These are phyloP conservation scores for Ophiostoma perfectum DNA, from an alignment of 2,329 filamentous ascomycete species.

Conservation along the genomic window DNA sequence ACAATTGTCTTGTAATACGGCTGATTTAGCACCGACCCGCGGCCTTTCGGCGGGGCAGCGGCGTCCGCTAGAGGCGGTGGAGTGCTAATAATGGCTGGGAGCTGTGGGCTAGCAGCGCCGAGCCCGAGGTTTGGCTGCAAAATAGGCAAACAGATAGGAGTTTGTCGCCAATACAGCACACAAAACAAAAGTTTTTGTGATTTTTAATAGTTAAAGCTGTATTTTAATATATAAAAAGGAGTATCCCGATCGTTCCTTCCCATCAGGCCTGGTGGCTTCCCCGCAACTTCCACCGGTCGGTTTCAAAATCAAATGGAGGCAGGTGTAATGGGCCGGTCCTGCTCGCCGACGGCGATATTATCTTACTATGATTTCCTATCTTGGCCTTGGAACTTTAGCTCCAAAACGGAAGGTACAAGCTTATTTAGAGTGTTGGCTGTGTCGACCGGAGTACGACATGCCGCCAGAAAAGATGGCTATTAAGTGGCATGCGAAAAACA, in stretches of 20 bases:
- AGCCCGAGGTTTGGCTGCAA: neutral
- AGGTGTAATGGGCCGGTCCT: neutral
- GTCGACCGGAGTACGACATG: neutral
- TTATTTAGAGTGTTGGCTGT: neutral
- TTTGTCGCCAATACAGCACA: neutral
- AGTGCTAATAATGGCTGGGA: conserved; percentile 11
- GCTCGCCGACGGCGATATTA: conserved; percentile 3
- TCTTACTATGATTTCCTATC: conserved; percentile 1
- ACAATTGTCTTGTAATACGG: neutral
- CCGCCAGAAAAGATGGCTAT: too few species aligned
- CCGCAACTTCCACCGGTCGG: neutral
- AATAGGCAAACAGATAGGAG: conserved; percentile 1
- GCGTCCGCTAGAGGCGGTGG: conserved; percentile 9
- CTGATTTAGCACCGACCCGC: neutral
- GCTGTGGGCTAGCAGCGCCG: conserved; percentile 6
- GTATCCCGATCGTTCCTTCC: neutral
- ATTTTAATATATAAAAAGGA: neutral
- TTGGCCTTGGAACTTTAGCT: neutral
- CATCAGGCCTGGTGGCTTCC: neutral
- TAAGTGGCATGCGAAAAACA: too few species aligned
- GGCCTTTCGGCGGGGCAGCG: conserved; percentile 4
- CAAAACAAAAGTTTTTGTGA: too few species aligned
- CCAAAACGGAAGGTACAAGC: neutral
- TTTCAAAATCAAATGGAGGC: neutral
- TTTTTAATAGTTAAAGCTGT: too few species aligned